Evolutionary conservation across 768 basidiomycete species (phyloP).

Genomic region (Agrocybe pediades): DNA sequence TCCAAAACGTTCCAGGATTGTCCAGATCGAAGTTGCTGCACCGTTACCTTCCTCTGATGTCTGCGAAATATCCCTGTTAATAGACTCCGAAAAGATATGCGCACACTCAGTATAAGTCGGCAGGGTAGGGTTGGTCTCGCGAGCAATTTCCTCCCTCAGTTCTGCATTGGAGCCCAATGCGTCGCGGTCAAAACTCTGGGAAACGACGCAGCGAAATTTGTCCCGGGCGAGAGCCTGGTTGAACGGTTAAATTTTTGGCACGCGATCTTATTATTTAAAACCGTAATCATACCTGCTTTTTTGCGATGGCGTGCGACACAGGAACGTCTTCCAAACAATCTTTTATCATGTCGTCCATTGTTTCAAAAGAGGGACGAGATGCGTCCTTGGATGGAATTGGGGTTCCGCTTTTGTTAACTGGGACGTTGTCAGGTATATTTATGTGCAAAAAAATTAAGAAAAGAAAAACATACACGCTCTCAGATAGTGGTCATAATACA

Average conservation of each 20-base stretch:
- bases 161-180: conserved; percentile 9
- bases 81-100: conserved; percentile 31
- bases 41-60: conserved; percentile 23
- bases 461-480: conserved; percentile 23
- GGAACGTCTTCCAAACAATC: conserved; percentile 15
- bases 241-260: background rate
- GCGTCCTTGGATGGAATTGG: conserved; percentile 19
- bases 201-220: conserved; percentile 33
- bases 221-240: conserved; percentile 38
- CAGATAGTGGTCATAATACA: conserved; percentile 28
- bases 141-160: conserved; percentile 9
- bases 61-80: conserved; percentile 15
- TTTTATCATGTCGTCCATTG: conserved; percentile 19
- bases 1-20: conserved; percentile 28
- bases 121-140: background rate
- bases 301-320: conserved; percentile 17
- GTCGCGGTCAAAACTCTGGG: conserved; percentile 23
- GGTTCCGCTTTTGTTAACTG: conserved; percentile 17
- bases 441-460: conserved; percentile 1
- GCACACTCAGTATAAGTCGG: conserved; percentile 19
- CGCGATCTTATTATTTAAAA: too few species aligned
- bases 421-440: conserved; percentile 4
- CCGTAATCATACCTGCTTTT: conserved; percentile 5
- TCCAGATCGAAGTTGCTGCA: conserved; percentile 24
- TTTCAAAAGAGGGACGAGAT: conserved; percentile 25